These are phyloP conservation scores for Trifolium subterraneum DNA, from an alignment of 306 rosid species.

Conservation along the genomic window DNA sequence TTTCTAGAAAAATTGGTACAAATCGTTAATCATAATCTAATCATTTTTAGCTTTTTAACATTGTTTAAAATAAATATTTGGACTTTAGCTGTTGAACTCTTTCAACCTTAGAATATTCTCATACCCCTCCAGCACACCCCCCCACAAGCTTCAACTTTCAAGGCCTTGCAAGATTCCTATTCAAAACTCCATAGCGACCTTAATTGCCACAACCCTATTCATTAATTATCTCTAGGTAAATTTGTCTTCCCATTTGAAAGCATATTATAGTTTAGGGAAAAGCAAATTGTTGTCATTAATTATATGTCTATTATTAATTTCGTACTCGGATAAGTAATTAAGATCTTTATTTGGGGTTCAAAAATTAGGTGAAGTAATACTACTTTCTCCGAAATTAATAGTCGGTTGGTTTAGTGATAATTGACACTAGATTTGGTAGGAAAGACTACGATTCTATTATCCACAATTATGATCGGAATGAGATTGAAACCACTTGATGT, in stretches of 20 bases:
- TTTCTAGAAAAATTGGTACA: conserved; percentile 47
- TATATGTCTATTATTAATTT: no score
- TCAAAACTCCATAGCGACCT: conserved; percentile 26
- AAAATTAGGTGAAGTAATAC: no score
- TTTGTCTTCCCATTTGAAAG: conserved; percentile 41
- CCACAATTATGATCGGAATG: no score
- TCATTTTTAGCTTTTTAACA: conserved; percentile 64
- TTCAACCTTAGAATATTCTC: conserved; percentile 67
- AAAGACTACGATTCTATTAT: no score
- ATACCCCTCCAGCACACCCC: conserved; percentile 58
- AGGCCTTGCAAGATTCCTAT: conserved; percentile 69
- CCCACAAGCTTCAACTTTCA: conserved; percentile 77
- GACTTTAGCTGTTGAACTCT: conserved; percentile 79
- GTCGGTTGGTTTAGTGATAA: no score
- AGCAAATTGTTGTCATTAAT: conserved; percentile 66
- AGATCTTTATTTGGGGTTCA: no score
- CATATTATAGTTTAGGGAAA: conserved; percentile 41
- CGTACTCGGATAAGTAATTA: no score
- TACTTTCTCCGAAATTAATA: no score
- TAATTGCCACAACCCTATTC: conserved; percentile 19
- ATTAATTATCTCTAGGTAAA: conserved; percentile 34
- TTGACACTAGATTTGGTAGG: no score
- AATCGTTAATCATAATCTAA: conserved; percentile 86
- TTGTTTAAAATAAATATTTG: conserved; percentile 68
- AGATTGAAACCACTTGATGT: no score